Evolutionary conservation across 2,329 filamentous ascomycete species (phyloP).

Genomic region (Fusarium sp.): DNA sequence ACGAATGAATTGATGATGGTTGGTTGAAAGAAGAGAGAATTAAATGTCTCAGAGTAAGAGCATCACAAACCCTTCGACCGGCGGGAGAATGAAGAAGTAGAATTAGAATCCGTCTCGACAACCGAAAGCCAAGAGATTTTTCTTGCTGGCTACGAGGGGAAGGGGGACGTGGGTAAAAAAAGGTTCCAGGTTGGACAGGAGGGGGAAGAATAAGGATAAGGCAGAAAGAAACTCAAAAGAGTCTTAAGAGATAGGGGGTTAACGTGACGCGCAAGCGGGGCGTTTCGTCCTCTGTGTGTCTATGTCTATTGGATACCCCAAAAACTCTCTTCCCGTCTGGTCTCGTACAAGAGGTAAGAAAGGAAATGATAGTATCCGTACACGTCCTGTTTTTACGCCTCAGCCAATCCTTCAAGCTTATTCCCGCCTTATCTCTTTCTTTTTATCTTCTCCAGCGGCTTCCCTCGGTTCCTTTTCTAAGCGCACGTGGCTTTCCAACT

Average conservation of each 20-base stretch:
- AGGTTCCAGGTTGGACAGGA: slow-evolving; percentile 13
- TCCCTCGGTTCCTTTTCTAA: neutral
- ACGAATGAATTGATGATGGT: slow-evolving; percentile 21
- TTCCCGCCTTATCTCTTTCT: neutral
- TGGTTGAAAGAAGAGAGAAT: slow-evolving; percentile 13
- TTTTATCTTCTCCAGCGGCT: neutral
- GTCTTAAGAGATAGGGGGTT: slow-evolving; percentile 25
- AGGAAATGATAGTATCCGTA: slow-evolving; percentile 24
- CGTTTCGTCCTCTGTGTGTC: neutral
- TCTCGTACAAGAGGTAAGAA: slow-evolving; percentile 19
- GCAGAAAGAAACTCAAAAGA: slow-evolving; percentile 6
- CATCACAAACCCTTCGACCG: slow-evolving; percentile 34
- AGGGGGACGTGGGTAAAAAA: slow-evolving; percentile 6
- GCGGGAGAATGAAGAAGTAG: slow-evolving; percentile 25
- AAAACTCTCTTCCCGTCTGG: slow-evolving; percentile 12
- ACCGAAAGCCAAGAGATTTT: slow-evolving; percentile 28
- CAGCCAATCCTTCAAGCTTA: slow-evolving; percentile 10
- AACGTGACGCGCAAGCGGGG: slow-evolving; percentile 34
- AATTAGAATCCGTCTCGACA: slow-evolving; percentile 5
- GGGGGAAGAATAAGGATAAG: slow-evolving; percentile 27
- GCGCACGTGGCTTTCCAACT: slow-evolving; percentile 13
- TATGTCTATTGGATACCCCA: neutral
- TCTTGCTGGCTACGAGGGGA: slow-evolving; percentile 12
- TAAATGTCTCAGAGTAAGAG: slow-evolving; percentile 29
- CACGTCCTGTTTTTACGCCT: slow-evolving; percentile 8